Evolutionary conservation across 2,329 filamentous ascomycete genomes (phyloP), one percentile per base, ranked within the genome.

Genomic region (Myrmaecium sp.): DNA sequence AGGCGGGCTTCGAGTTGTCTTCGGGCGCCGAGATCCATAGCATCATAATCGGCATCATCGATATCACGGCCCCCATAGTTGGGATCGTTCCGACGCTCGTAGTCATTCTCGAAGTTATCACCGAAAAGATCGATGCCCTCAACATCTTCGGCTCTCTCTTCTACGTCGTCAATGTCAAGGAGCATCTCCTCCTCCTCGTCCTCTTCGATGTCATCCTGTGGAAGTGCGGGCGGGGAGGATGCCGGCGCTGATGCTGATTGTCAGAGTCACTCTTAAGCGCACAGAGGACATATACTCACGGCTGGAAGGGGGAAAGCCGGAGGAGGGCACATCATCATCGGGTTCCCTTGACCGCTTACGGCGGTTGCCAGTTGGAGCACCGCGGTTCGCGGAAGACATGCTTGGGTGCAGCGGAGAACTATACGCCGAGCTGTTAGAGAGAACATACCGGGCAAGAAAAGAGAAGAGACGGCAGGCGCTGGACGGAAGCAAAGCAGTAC

Each of bases 351-450:
- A 60, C 41, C 74, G 66, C 52, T 78, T 78, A 33, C 69, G 62
- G 34, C 62, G 55, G 36, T 56, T 64, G 35, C 57, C 41, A 28
- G 55, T 56, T 11, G 55, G 53, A 30, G 65, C 50, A 28, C 81
- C 80, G 39, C 81, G 72, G 55, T 92, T 93, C 42, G 74, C 82
- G 37, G 83, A 84, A 33, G 75, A 72, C 62, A 79, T 76, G 55
- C 74, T 82, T 40, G 73, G 66, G 52, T 76, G 74, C 33, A 91
- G 65, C 49, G 84, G 83, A 51, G 82, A 91, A 62, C 80, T 91
- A 46, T 20, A 8, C 8, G 8, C 8, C n/a, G n/a, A n/a, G n/a
- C n/a, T n/a, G n/a, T n/a, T n/a, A n/a, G n/a, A n/a, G n/a, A n/a
- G n/a, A n/a, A n/a, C n/a, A n/a, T n/a, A n/a, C 11, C 14, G 14